Base-by-base conservation (phyloP, 1,284 basidiomycete genomes). In the Coriolopsis trogii region DNA sequence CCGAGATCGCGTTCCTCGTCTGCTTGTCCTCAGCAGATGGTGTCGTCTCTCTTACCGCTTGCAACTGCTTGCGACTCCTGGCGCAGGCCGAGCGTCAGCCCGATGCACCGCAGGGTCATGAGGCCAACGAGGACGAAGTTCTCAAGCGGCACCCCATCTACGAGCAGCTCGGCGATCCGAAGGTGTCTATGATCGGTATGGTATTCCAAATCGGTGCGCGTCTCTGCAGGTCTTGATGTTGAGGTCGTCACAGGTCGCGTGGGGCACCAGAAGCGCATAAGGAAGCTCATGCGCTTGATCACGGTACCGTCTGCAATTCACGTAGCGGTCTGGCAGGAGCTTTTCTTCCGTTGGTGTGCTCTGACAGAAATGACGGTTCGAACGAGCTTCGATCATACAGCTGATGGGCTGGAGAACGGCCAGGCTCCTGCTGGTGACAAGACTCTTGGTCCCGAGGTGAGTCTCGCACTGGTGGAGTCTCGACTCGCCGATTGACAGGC, bases 281-380 rank as follows among this genome's bases (percentile, higher is more conserved):
- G 92, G 10, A 87, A 85, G 64, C 71, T 91, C 31, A 67, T 93
- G 48, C 80, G 89, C 4, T 70, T 82, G 48, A 76, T 91, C 39
- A 76, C 83, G 1, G 77, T 78, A 16, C 84, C 87, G 8, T 81
- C 80, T 23, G 78, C 82, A 1, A 79, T 84, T 9, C 82, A 89
- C 59, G 75, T 89, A 41, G 85, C 86, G 3, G 85, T 90, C 2
- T 94, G 92, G 92, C 77, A 87, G 58, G 89, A 93, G 65, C 88
- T 86, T 50, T 93, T 87, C 67, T 82, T 77, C 70, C 63, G 72
- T 16, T 72, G 71, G 70, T 67, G 64, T 40, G 57, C 65, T 9
- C 50, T 73, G 24, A 67, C 67, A 23, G 70, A 72, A 52, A 64
- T 72, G 55, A 63, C 65, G 16, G 61, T 67, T 33, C 63, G 65